phyloP scores from a whole-genome alignment of 148 eudicot species.

The Spergularia bocconei region DNA sequence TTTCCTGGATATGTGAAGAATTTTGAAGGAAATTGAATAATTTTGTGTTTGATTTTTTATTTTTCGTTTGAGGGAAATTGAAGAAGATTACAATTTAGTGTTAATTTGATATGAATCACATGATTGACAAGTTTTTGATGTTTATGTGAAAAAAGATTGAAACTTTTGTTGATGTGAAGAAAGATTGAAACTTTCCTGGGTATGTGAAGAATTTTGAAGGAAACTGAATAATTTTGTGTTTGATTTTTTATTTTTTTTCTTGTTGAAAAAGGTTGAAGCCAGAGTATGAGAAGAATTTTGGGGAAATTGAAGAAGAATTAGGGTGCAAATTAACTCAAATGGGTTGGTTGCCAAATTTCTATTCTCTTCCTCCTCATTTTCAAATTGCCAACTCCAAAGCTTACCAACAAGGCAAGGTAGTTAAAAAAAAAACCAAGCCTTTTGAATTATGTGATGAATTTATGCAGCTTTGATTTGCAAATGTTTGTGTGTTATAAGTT shows the following conservation, averaged over 20 bases:
- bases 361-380: constrained; percentile 62
- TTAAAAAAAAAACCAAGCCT: too few relatives aligned
- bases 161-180: neutral
- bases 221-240: neutral
- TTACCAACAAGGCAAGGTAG: constrained; percentile 81
- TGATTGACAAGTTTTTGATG: neutral
- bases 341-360: constrained; percentile 69
- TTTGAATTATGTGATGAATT: too few relatives aligned
- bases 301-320: constrained; percentile 69
- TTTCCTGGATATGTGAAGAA: too few relatives aligned
- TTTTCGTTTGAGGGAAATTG: constrained; percentile 48
- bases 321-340: constrained; percentile 53
- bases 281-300: constrained; percentile 48
- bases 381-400: constrained; percentile 76
- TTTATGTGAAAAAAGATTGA: too few relatives aligned
- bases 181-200: too few relatives aligned
- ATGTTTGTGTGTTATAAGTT: too few relatives aligned
- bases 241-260: neutral
- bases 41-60: neutral
- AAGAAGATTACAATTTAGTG: constrained; percentile 29
- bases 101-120: neutral
- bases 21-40: neutral
- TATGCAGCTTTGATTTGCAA: too few relatives aligned
- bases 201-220: too few relatives aligned
- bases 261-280: constrained; percentile 62